These are phyloP conservation scores for Ophioceras dolichostomum DNA, from an alignment of 2,329 filamentous ascomycete genomes.

Conservation along the genomic window DNA sequence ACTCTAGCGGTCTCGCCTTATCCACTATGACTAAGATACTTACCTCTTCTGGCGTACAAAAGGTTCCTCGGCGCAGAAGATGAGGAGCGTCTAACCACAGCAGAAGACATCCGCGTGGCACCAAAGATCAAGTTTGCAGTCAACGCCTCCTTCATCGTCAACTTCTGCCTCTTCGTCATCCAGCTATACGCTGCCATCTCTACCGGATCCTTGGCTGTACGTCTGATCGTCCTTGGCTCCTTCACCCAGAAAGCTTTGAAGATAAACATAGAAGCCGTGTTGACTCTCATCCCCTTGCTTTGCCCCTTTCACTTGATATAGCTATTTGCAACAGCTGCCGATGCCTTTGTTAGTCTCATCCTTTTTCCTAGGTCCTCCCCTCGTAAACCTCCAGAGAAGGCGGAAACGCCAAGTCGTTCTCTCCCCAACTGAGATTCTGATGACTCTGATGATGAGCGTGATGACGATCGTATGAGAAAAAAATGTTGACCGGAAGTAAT, in stretches of 20 bases:
- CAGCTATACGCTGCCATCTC: conserved; percentile 46
- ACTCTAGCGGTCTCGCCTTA: no score
- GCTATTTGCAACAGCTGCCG: conserved; percentile 53
- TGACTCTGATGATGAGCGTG: no score
- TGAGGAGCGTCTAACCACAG: conserved; percentile 37
- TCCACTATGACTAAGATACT: no score
- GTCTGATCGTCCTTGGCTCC: no score
- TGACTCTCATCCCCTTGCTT: conserved; percentile 6
- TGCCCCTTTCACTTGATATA: no score
- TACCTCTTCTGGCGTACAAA: neutral
- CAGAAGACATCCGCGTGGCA: conserved; percentile 36
- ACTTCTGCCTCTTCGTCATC: conserved; percentile 42
- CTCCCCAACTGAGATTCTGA: no score
- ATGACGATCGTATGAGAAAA: no score
- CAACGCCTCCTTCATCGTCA: conserved; percentile 35
- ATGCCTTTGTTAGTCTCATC: conserved; percentile 38
- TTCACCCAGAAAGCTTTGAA: no score
- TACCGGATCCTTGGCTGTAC: conserved; percentile 41
- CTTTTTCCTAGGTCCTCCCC: neutral
- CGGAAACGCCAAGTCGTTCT: no score
- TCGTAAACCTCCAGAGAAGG: no score
- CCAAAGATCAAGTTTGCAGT: conserved; percentile 41
- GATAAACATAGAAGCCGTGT: no score
- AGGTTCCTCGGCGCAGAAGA: conserved; percentile 40
- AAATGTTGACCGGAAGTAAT: conserved; percentile 10